Evolutionary conservation across 164 flowering plant species (phyloP).

Genomic region (Sedum album): DNA sequence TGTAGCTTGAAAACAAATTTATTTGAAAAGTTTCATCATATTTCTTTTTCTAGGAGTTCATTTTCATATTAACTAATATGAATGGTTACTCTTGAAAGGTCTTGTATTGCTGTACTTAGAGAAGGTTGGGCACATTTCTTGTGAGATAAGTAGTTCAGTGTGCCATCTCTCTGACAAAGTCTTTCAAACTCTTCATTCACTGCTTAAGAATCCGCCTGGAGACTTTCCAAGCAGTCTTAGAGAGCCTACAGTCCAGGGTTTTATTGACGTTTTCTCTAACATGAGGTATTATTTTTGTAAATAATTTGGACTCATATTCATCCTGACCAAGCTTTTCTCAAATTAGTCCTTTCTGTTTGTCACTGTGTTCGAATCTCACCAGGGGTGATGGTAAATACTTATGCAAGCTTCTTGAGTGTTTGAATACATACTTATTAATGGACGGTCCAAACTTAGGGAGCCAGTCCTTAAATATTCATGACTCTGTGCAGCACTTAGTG

Average conservation of each 20-base stretch:
- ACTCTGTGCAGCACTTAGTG: slow-evolving; percentile 53
- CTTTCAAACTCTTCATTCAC: slow-evolving; percentile 77
- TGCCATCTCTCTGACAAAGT: slow-evolving; percentile 56
- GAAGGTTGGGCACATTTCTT: slow-evolving; percentile 48
- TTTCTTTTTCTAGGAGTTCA: neutral
- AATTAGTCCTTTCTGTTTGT: slow-evolving; percentile 10
- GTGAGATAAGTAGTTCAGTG: slow-evolving; percentile 23
- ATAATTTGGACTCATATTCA: slow-evolving; percentile 4
- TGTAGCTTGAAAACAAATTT: neutral
- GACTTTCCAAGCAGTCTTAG: slow-evolving; percentile 64
- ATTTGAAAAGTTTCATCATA: neutral
- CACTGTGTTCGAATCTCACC: neutral
- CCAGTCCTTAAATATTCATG: slow-evolving; percentile 60
- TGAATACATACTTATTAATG: slow-evolving; percentile 63
- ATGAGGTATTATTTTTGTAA: slow-evolving; percentile 35
- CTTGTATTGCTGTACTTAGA: slow-evolving; percentile 56
- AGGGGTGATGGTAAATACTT: slow-evolving; percentile 87
- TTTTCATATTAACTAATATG: neutral
- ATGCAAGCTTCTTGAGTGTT: slow-evolving; percentile 79
- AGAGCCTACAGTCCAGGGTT: slow-evolving; percentile 51
- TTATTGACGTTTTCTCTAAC: slow-evolving; percentile 46
- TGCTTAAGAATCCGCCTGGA: slow-evolving; percentile 90
- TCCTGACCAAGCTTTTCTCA: slow-evolving; percentile 3
- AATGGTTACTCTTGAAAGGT: slow-evolving; percentile 24
- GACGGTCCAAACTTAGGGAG: slow-evolving; percentile 90